Evolutionary conservation across 2,329 filamentous ascomycete genomes (phyloP).

Genomic region (Aureobasidium sp.): DNA sequence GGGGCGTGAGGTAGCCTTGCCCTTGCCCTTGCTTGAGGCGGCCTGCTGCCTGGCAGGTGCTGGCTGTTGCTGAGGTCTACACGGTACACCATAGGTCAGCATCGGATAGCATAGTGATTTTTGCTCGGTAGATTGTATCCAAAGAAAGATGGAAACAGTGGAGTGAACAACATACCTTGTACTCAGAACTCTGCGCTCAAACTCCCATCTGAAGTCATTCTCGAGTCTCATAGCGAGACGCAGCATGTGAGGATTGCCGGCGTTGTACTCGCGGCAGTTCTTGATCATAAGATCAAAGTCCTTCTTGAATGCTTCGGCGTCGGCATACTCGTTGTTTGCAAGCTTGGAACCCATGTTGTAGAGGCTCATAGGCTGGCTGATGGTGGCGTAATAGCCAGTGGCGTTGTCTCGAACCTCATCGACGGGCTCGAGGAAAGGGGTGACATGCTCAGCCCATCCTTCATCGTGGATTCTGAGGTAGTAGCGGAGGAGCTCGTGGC

Average conservation of each 20-base stretch:
- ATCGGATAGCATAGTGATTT: no score
- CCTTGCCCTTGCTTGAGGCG: neutral
- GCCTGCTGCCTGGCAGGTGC: neutral
- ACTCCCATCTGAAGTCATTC: neutral
- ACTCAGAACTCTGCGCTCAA: neutral
- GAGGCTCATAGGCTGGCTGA: neutral
- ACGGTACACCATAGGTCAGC: no score
- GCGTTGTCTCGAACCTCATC: neutral
- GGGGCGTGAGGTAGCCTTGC: neutral
- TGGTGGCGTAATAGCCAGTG: neutral
- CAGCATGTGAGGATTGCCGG: neutral
- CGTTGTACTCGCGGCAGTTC: neutral
- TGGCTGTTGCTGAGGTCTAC: no score
- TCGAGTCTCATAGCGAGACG: neutral
- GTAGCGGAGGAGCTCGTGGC: no score
- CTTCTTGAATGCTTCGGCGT: neutral
- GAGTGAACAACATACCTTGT: no score
- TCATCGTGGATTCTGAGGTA: no score
- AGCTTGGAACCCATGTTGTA: neutral
- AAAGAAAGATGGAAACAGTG: no score
- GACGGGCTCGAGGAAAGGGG: neutral
- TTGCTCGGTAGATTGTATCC: no score
- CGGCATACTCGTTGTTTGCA: neutral
- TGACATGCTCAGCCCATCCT: no score
- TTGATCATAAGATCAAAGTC: neutral